Base-by-base conservation (phyloP, 371 early-diverging fungal species). In the Mortierella sp. region DNA sequence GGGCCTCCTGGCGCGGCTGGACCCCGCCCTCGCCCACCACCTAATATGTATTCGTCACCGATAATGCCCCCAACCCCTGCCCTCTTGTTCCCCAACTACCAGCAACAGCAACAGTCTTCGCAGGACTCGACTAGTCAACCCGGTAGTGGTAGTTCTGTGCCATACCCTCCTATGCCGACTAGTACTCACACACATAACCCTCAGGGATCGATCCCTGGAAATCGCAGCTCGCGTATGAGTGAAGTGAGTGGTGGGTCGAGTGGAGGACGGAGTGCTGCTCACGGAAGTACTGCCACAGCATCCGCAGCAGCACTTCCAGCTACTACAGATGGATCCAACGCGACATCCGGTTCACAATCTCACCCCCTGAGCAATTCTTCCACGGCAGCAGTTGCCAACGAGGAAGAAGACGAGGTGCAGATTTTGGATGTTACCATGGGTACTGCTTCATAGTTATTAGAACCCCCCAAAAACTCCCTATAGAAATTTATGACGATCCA, bases 131-230 rank as follows among this genome's bases (percentile, higher is more conserved):
- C 39, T 8, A 43, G 40, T 55, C 68, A 70, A 29, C n/a, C 45
- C 13, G 73, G 61, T 44, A 58, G 37, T 19, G 76, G 66, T 45
- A n/a, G n/a, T n/a, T n/a, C n/a, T n/a, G 72, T 40, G 3, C 34
- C 66, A 65, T 72, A 79, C 55, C 80, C 80, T 24, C 55, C 29
- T 26, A 72, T 75, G 1, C 79, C 79, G 29, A 16, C 68, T 14
- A 47, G 44, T 22, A 45, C 7, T 10, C 53, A 37, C 41, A 47
- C 44, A 16, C 53, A 43, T 16, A 39, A 37, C 52, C 24, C 40
- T 39, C 34, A 37, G 31, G 24, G 24, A 13, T 10, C n/a, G 47
- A 41, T 71, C 22, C 64, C 67, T 24, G 64, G 64, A 47, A 64
- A 77, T 37, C 63, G 77, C 26, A 50, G 44, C 16, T 71, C 77